phyloP scores from a whole-genome alignment of 23 red algal genomes.

The Pyropia yezoensis region DNA sequence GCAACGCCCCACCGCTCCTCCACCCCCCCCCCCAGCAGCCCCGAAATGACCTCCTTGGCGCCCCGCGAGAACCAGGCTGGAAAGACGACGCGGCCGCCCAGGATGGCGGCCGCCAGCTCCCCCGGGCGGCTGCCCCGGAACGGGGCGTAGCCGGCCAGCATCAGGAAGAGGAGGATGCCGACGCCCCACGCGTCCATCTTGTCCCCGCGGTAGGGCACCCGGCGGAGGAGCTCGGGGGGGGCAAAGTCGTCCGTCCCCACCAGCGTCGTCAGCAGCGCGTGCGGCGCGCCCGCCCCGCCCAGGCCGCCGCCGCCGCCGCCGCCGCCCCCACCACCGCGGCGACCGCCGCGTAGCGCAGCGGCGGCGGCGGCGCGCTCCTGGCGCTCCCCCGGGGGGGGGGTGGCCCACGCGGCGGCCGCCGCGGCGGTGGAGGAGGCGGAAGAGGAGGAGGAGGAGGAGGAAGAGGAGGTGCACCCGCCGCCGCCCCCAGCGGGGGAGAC shows the following conservation, averaged over 20 bases:
- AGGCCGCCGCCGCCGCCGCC: too few relatives aligned
- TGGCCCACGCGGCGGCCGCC: too few relatives aligned
- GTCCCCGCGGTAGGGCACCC: constrained; percentile 40
- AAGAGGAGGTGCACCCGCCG: too few relatives aligned
- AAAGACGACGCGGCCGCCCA: constrained; percentile 17
- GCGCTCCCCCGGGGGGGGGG: too few relatives aligned
- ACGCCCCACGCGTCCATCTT: constrained; percentile 69
- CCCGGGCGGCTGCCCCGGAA: constrained; percentile 24
- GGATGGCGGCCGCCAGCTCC: constrained; percentile 24
- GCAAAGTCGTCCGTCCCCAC: constrained; percentile 62
- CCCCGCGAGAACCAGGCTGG: constrained; percentile 25
- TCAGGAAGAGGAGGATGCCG: constrained; percentile 44
- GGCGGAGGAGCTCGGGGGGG: constrained; percentile 48
- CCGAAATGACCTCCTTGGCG: constrained; percentile 22
- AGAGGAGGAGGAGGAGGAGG: too few relatives aligned
- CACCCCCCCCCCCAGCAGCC: constrained; percentile 36
- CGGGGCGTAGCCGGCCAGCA: constrained; percentile 36
- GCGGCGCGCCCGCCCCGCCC: too few relatives aligned
- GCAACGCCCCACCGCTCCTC: constrained; percentile 17
- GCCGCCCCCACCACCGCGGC: too few relatives aligned
- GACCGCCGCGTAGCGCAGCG: too few relatives aligned
- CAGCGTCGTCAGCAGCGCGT: not conserved
- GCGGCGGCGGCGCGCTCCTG: too few relatives aligned
- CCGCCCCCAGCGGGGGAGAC: too few relatives aligned
- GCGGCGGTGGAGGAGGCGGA: too few relatives aligned